Percentiles rank a stretch among this genome's conserved stretches.
Evolutionary conservation across 1,139 yeast species (phyloP).

Genomic region (Blastobotrys malaysiensis): DNA sequence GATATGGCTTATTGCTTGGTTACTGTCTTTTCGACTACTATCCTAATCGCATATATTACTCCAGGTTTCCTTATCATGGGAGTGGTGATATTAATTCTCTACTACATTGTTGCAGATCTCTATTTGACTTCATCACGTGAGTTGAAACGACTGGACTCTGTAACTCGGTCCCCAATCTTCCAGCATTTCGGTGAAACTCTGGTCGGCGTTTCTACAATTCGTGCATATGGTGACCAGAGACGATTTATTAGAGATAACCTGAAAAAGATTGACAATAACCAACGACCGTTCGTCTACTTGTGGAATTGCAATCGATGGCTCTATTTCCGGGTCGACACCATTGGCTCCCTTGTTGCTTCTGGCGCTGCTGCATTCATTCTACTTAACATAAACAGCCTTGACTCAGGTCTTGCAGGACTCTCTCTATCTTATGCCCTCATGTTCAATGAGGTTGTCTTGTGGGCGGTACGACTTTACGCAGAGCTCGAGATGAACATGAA

Average conservation of each 20-base stretch:
- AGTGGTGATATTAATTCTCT: not conserved
- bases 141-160: conserved; percentile 79
- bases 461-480: conserved; percentile 54
- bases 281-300: conserved; percentile 81
- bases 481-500: conserved; percentile 75
- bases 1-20: conserved; percentile 3
- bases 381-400: conserved; percentile 51
- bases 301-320: conserved; percentile 97
- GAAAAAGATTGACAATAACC: conserved; percentile 70
- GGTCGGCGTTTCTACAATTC: conserved; percentile 81
- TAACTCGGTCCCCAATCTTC: conserved; percentile 86
- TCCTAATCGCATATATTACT: not conserved
- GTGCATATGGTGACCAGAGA: conserved; percentile 89
- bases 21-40: conserved; percentile 4
- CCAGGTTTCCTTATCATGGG: conserved; percentile 4
- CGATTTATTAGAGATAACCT: conserved; percentile 76
- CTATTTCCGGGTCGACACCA: conserved; percentile 71
- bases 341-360: conserved; percentile 79
- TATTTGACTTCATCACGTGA: conserved; percentile 80
- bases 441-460: conserved; percentile 51
- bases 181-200: conserved; percentile 91
- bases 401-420: conserved; percentile 67
- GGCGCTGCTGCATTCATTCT: conserved; percentile 76
- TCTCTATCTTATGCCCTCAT: conserved; percentile 65
- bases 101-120: conserved; percentile 22